phyloP scores from a whole-genome alignment of 805 yeast genomes.

The Schwanniomyces sp. region DNA sequence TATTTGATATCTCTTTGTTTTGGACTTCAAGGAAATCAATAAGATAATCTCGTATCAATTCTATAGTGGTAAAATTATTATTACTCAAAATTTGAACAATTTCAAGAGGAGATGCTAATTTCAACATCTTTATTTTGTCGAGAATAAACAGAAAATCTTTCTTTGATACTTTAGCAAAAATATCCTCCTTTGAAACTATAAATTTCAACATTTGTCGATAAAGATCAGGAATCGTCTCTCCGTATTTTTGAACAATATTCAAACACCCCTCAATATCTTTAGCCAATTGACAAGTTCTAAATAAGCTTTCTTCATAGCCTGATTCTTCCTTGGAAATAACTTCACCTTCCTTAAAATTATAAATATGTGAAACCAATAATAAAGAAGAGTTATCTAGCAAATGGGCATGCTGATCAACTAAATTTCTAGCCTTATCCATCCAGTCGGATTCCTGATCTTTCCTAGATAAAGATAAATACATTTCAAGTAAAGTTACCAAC shows the following conservation, averaged over 20 bases:
- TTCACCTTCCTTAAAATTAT: constrained; percentile 54
- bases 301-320: constrained; percentile 59
- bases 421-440: constrained; percentile 60
- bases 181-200: constrained; percentile 54
- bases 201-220: constrained; percentile 64
- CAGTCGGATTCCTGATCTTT: constrained; percentile 47
- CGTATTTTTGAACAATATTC: constrained; percentile 57
- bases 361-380: constrained; percentile 56
- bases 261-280: constrained; percentile 59
- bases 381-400: constrained; percentile 57
- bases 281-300: constrained; percentile 61
- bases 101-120: constrained; percentile 71
- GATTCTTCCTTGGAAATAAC: constrained; percentile 35
- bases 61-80: constrained; percentile 65
- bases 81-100: constrained; percentile 66
- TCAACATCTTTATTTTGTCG: constrained; percentile 48
- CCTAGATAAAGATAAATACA: constrained; percentile 64
- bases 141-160: constrained; percentile 50
- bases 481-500: constrained; percentile 75
- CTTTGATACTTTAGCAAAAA: constrained; percentile 53
- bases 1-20: constrained; percentile 65
- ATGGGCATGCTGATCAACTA: constrained; percentile 48
- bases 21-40: constrained; percentile 60
- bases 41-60: constrained; percentile 68
- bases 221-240: constrained; percentile 61